phyloP scores from a whole-genome alignment of 495 filamentous ascomycete genomes.

The Thozetella sp. region DNA sequence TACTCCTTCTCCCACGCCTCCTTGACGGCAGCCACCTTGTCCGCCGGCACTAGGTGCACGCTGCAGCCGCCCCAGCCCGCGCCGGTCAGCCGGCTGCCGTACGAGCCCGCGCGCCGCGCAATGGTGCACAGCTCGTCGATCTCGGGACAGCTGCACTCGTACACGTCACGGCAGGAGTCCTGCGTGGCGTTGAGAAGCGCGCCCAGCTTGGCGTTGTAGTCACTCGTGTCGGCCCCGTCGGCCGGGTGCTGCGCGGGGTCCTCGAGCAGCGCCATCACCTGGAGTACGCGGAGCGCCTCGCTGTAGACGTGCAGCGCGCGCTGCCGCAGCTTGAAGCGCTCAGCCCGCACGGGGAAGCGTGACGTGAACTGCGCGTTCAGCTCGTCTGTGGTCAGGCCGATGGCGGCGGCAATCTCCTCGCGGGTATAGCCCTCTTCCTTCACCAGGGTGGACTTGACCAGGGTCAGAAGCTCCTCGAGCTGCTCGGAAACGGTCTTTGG shows the following conservation, averaged over 20 bases:
- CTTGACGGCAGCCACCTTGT: slow-evolving; percentile 82
- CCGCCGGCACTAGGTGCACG: slow-evolving; percentile 87
- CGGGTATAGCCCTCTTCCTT: slow-evolving; percentile 85
- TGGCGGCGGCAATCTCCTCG: slow-evolving; percentile 76
- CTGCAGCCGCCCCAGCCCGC: slow-evolving; percentile 97
- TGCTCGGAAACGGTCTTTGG: slow-evolving; percentile 43
- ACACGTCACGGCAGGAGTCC: slow-evolving; percentile 77
- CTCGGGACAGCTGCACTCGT: slow-evolving; percentile 89
- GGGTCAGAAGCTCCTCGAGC: slow-evolving; percentile 66
- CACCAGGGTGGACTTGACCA: slow-evolving; percentile 64
- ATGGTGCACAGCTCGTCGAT: slow-evolving; percentile 85
- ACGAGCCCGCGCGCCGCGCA: slow-evolving; percentile 75
- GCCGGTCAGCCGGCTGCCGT: slow-evolving; percentile 86
- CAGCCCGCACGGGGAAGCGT: slow-evolving; percentile 84
- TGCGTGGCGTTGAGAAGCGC: slow-evolving; percentile 88
- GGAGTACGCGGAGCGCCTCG: slow-evolving; percentile 84
- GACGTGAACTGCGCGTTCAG: slow-evolving; percentile 76
- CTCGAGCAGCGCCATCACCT: slow-evolving; percentile 75
- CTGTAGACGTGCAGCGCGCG: slow-evolving; percentile 87
- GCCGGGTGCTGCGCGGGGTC: slow-evolving; percentile 27
- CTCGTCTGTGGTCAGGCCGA: slow-evolving; percentile 68
- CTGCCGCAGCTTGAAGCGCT: slow-evolving; percentile 84
- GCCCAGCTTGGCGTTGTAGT: slow-evolving; percentile 73
- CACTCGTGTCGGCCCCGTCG: slow-evolving; percentile 47
- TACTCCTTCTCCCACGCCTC: slow-evolving; percentile 78